Base-by-base conservation (phyloP, 2,329 filamentous ascomycete genomes). In the Orbilia quercus region DNA sequence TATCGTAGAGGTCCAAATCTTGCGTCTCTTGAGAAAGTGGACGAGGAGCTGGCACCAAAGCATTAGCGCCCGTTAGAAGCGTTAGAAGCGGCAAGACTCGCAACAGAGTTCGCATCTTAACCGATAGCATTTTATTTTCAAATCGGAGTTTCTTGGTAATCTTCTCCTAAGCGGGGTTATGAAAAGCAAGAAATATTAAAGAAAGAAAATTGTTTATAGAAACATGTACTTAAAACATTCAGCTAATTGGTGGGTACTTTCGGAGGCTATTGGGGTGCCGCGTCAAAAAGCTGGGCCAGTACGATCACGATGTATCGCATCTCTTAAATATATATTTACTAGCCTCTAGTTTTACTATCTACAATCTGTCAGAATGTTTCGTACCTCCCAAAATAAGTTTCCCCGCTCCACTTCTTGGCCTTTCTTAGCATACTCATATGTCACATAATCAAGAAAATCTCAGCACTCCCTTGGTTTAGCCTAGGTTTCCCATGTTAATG, bases 21-120 rank as follows among this genome's bases (percentile, higher is more conserved):
- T n/a, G 25, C n/a, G 40, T n/a, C 20, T 60, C 34, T 25, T 38
- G n/a, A 9, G 45, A 5, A 4, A 7, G 42, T 2, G 45, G 23
- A 18, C 69, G 60, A 4, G 60, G 53, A 1, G 57, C 47, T 9
- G 60, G 60, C 1, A 73, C 69, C 4, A 73, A 54, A 11, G 60
- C 69, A 4, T 22, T 59, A 18, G 54, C 38, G 12, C 18, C 40
- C 11, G 40, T 40, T 0, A 66, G n/a, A 3, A 73, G 38, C 11
- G 53, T 18, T 22, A 50, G 44, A 1, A 73, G 23, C n/a, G n/a
- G n/a, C n/a, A n/a, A n/a, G n/a, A n/a, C n/a, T 1, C 40, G 40
- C 12, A 47, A 7, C 9, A 60, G 23, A 7, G n/a, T 9, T 16
- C 40, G 38, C 69, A 34, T 34, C 6, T 34, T 34, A 12, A 12